phyloP scores from a whole-genome alignment of 768 basidiomycete species.

The Pleurotus giganteus region DNA sequence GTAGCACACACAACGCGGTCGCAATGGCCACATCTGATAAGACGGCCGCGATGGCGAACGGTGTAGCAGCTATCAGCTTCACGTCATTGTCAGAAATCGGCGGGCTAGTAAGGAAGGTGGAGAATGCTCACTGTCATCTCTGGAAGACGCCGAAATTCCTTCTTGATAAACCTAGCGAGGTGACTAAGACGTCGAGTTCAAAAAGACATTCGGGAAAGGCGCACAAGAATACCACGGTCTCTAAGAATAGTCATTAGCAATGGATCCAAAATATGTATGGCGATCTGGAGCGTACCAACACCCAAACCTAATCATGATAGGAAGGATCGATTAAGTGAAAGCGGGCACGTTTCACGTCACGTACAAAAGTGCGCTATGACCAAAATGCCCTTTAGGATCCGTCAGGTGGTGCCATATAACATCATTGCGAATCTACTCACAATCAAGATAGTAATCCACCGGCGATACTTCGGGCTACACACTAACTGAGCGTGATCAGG shows the following conservation, averaged over 20 bases:
- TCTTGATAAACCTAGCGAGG: conserved; percentile 13
- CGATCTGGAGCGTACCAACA: conserved; percentile 3
- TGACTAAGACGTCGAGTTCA: too few species aligned
- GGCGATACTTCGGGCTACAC: not conserved
- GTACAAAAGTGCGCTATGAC: conserved; percentile 4
- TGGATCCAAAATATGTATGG: not conserved
- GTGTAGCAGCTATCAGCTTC: conserved; percentile 12
- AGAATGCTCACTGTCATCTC: conserved; percentile 10
- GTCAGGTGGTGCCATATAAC: not conserved
- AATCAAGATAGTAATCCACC: conserved; percentile 6
- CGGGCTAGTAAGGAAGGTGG: not conserved
- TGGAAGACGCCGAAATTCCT: conserved; percentile 4
- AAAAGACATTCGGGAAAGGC: not conserved
- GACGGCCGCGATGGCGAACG: conserved; percentile 12
- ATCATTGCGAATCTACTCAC: not conserved
- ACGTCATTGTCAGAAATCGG: not conserved
- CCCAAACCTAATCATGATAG: conserved; percentile 7
- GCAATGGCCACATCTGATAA: conserved; percentile 13
- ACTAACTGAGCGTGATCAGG: not conserved
- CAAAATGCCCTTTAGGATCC: not conserved
- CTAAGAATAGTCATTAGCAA: not conserved
- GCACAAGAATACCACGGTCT: conserved; percentile 11
- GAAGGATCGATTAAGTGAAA: not conserved
- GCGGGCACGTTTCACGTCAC: not conserved
- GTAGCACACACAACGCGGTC: conserved; percentile 9